Evolutionary conservation across 768 basidiomycete species (phyloP).

Genomic region (Dacryopinax primogenitus): DNA sequence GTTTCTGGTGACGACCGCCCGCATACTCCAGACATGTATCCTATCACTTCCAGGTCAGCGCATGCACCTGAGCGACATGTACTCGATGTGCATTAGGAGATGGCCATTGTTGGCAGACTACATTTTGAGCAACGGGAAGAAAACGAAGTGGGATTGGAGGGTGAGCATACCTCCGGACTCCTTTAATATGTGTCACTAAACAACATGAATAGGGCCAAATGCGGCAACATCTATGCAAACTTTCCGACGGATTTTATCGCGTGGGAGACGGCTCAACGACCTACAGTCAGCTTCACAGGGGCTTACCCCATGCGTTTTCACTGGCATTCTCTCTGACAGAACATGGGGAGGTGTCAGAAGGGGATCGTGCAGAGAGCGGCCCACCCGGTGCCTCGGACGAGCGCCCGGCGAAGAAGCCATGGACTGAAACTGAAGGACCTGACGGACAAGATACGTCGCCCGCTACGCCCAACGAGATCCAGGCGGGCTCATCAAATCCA

Average conservation of each 20-base stretch:
- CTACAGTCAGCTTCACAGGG: slow-evolving; percentile 11
- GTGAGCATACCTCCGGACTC: background rate
- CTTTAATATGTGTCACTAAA: background rate
- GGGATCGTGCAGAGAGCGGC: no score
- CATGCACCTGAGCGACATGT: background rate
- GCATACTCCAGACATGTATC: background rate
- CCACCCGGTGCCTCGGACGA: no score
- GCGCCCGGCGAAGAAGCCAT: no score
- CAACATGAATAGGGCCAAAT: background rate
- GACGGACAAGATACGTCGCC: no score
- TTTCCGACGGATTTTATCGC: slow-evolving; percentile 14
- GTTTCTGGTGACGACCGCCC: background rate
- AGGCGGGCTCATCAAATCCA: no score
- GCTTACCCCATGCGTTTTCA: background rate
- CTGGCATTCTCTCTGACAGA: background rate
- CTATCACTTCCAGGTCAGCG: background rate
- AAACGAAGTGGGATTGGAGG: background rate
- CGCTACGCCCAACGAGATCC: no score
- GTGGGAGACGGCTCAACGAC: slow-evolving; percentile 10
- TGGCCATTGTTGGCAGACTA: background rate
- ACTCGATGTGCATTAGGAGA: background rate
- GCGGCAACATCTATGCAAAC: slow-evolving; percentile 12
- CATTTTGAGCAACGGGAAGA: background rate
- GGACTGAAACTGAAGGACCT: no score
- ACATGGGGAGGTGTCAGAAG: no score